These are phyloP conservation scores for Aspergillus sp. DNA, from an alignment of 2,329 filamentous ascomycete species.

Conservation along the genomic window DNA sequence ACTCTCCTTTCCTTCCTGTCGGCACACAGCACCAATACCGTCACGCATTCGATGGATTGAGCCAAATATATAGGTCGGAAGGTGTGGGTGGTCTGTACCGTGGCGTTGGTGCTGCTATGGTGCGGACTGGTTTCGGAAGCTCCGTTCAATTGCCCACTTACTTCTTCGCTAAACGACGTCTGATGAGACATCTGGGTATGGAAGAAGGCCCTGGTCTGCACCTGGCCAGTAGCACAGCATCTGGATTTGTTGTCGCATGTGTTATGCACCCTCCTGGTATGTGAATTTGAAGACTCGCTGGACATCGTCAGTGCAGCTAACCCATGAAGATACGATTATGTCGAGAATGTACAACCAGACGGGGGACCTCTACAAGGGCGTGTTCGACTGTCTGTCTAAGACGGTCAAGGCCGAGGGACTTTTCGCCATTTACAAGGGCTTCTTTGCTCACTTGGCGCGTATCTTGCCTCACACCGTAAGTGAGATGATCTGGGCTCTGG, in stretches of 20 bases:
- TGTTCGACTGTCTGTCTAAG: constrained; percentile 85
- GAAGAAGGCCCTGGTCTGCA: constrained; percentile 85
- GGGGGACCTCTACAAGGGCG: constrained; percentile 89
- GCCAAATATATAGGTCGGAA: constrained; percentile 69
- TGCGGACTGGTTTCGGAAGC: constrained; percentile 90
- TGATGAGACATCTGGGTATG: constrained; percentile 78
- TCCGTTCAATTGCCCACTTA: constrained; percentile 96
- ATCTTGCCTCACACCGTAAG: constrained; percentile 84
- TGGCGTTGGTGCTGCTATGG: constrained; percentile 88
- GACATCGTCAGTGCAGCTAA: constrained; percentile 3
- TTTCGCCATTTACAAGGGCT: constrained; percentile 94
- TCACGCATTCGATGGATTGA: constrained; percentile 75
- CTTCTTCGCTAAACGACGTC: constrained; percentile 87
- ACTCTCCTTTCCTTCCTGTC: constrained; percentile 83
- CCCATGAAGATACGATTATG: constrained; percentile 81
- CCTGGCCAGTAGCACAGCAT: constrained; percentile 77
- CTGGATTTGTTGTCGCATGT: constrained; percentile 92
- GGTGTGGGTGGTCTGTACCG: constrained; percentile 78
- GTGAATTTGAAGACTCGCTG: constrained; percentile 15
- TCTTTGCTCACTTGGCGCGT: constrained; percentile 85
- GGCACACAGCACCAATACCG: constrained; percentile 94
- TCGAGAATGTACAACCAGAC: constrained; percentile 98
- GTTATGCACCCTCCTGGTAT: constrained; percentile 94
- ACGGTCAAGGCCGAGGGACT: constrained; percentile 87
- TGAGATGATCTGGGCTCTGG: constrained; percentile 1